Conservation (phyloP, 2,329 filamentous ascomycete species). For the Cordyceps cicadae region DNA sequence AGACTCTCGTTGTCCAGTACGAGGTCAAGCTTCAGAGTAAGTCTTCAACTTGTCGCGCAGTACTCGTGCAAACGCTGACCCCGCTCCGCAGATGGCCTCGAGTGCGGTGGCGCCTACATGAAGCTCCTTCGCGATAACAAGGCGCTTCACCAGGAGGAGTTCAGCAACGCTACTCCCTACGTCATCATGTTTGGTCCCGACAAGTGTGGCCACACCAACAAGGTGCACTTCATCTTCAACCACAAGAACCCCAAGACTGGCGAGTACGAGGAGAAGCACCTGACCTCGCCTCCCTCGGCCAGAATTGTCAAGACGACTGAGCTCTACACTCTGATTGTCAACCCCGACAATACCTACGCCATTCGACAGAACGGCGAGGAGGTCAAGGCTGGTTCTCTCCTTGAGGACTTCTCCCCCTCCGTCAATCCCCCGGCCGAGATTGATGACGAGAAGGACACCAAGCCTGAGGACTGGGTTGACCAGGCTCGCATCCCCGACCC, state of each 20-base stretch:
- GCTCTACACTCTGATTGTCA: slow-evolving; percentile 93
- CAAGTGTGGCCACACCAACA: slow-evolving; percentile 99
- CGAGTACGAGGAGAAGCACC: slow-evolving; percentile 99
- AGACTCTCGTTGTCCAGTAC: slow-evolving; percentile 95
- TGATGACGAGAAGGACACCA: slow-evolving; percentile 84
- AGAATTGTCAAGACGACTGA: slow-evolving; percentile 86
- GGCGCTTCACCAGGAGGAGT: slow-evolving; percentile 93
- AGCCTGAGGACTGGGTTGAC: slow-evolving; percentile 95
- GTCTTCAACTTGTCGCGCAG: slow-evolving; percentile 25
- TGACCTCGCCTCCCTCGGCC: slow-evolving; percentile 73
- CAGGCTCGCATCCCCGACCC: slow-evolving; percentile 85
- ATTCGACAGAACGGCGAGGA: slow-evolving; percentile 87
- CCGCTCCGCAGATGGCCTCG: slow-evolving; percentile 63
- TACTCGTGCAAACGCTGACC: not conserved
- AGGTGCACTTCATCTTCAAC: slow-evolving; percentile 98
- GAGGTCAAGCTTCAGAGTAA: slow-evolving; percentile 98
- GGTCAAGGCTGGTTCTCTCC: slow-evolving; percentile 79
- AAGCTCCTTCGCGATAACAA: slow-evolving; percentile 98
- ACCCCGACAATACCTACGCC: slow-evolving; percentile 90
- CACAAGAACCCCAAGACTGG: slow-evolving; percentile 99
- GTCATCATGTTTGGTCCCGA: slow-evolving; percentile 99
- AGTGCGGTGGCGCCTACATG: slow-evolving; percentile 97
- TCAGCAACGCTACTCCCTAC: slow-evolving; percentile 94
- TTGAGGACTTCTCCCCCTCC: slow-evolving; percentile 87
- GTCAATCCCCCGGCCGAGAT: slow-evolving; percentile 95